These are phyloP conservation scores for Ilex asprella DNA, from an alignment of 257 asterid species.

Conservation along the genomic window DNA sequence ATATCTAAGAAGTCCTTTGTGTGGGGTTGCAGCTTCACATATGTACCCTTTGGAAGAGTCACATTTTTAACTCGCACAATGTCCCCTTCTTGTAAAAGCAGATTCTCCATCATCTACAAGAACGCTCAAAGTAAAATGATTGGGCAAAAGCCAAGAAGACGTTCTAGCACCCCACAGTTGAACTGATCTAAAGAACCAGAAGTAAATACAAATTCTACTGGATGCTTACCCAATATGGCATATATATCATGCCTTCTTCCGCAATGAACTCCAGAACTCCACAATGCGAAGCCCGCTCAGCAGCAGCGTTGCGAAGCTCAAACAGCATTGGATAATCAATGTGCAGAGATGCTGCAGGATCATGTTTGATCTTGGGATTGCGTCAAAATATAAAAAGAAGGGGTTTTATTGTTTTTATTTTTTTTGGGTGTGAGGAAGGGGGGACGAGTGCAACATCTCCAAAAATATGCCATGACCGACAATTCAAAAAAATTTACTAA, in stretches of 20 bases:
- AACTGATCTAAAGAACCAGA: constrained; percentile 6
- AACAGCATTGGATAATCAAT: constrained; percentile 97
- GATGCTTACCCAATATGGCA: constrained; percentile 94
- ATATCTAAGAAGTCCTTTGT: constrained; percentile 92
- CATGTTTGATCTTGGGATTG: constrained; percentile 4
- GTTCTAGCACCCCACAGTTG: neutral
- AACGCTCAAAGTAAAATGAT: neutral
- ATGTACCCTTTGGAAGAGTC: constrained; percentile 91
- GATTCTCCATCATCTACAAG: constrained; percentile 96
- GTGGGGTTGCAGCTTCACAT: constrained; percentile 93
- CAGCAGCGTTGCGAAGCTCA: constrained; percentile 72
- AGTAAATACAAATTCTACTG: constrained; percentile 2
- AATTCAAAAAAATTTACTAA: constrained; percentile 17
- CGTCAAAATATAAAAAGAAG: neutral
- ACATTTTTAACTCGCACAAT: constrained; percentile 72
- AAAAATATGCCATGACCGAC: neutral
- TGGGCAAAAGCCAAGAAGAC: constrained; percentile 5
- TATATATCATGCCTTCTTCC: constrained; percentile 97
- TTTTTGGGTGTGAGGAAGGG: neutral
- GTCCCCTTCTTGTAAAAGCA: constrained; percentile 89
- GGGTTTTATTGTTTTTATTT: neutral
- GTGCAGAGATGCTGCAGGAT: constrained; percentile 75
- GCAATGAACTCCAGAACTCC: constrained; percentile 98
- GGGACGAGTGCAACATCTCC: neutral
- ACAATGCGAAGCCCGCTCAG: constrained; percentile 84